These are phyloP conservation scores for Penicillium freii DNA, from an alignment of 2,329 filamentous ascomycete species.

Conservation along the genomic window DNA sequence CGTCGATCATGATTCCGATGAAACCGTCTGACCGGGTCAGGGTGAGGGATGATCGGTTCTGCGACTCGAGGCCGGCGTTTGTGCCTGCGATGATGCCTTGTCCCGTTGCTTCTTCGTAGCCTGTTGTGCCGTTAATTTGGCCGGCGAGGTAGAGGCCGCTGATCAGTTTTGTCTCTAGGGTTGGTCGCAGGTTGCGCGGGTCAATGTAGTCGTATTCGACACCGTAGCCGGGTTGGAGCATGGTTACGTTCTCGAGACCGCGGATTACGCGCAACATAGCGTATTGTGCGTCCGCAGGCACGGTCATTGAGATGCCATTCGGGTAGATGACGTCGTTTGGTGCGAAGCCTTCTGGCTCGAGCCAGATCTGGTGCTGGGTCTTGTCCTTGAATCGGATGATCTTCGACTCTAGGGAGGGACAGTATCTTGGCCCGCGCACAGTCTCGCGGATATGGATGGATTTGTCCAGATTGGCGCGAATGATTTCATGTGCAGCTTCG, in stretches of 20 bases:
- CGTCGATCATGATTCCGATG: constrained; percentile 98
- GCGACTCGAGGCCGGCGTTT: constrained; percentile 82
- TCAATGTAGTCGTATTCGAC: constrained; percentile 99
- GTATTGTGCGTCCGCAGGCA: constrained; percentile 83
- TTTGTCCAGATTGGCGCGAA: constrained; percentile 87
- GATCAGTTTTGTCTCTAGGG: constrained; percentile 91
- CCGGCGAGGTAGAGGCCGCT: constrained; percentile 85
- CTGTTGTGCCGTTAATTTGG: constrained; percentile 97
- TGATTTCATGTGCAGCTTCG: constrained; percentile 73
- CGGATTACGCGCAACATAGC: constrained; percentile 78
- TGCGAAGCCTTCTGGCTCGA: constrained; percentile 92
- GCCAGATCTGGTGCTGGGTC: constrained; percentile 83
- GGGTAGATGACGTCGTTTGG: constrained; percentile 83
- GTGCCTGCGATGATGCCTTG: constrained; percentile 91
- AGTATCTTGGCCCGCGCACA: constrained; percentile 91
- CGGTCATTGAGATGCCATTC: constrained; percentile 95
- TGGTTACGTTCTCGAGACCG: constrained; percentile 84
- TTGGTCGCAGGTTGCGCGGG: constrained; percentile 80
- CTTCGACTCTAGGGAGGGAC: constrained; percentile 92
- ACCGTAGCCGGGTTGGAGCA: constrained; percentile 94
- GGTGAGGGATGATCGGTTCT: constrained; percentile 62
- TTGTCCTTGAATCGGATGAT: constrained; percentile 83
- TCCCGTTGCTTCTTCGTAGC: constrained; percentile 94
- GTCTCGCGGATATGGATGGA: constrained; percentile 95
- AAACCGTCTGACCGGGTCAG: constrained; percentile 85